Percentiles rank a stretch among this genome's conserved stretches.
Evolutionary conservation across 148 eudicot genomes (phyloP).

Genomic region (Vaccinium vitisidaea): DNA sequence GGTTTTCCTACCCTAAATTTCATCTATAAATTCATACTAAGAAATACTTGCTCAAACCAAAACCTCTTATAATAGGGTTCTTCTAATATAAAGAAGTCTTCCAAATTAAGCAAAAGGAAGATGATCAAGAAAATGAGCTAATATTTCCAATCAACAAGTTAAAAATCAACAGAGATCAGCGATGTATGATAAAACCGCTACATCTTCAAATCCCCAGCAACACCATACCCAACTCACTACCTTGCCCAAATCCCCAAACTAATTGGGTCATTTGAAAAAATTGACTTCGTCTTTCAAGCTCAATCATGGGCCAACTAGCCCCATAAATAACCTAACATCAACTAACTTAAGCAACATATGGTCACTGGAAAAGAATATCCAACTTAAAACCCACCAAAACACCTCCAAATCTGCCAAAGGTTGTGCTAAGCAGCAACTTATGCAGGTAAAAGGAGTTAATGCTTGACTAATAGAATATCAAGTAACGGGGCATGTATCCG

Average conservation of each 20-base stretch:
- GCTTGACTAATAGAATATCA: no score
- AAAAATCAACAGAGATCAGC: neutral
- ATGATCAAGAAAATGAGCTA: neutral
- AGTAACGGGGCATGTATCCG: no score
- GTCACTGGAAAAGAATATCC: neutral
- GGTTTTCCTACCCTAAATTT: neutral
- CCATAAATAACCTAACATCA: neutral
- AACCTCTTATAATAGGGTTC: neutral
- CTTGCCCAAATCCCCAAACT: neutral
- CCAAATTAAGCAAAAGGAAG: neutral
- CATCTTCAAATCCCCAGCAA: neutral
- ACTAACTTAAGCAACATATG: neutral
- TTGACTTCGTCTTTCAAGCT: neutral
- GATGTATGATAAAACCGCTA: neutral
- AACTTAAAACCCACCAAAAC: neutral
- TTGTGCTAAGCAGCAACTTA: neutral
- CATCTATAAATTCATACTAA: neutral
- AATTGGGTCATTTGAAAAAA: neutral
- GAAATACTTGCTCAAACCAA: neutral
- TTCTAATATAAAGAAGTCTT: neutral
- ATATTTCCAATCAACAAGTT: neutral
- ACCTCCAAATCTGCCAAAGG: neutral
- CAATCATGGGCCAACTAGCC: neutral
- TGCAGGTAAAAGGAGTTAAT: neutral
- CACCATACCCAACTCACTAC: neutral